These are phyloP conservation scores for Neurospora sp. DNA, from an alignment of 495 filamentous ascomycete species.

Conservation along the genomic window DNA sequence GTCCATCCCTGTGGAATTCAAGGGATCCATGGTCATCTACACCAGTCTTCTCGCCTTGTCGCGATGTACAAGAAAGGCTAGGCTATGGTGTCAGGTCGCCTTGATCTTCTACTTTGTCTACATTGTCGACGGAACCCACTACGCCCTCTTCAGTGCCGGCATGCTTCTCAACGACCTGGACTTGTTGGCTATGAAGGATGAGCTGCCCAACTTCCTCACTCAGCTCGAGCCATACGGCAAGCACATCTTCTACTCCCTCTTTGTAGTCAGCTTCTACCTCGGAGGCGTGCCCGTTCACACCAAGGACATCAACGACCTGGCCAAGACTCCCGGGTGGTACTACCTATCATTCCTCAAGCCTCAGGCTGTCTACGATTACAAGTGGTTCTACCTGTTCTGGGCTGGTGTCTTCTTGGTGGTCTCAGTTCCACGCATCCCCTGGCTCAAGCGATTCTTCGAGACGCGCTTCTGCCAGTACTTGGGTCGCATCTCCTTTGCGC, in stretches of 20 bases:
- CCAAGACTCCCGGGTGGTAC: conserved; percentile 34
- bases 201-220: conserved; percentile 29
- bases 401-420: conserved; percentile 47
- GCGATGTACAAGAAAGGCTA: conserved; percentile 17
- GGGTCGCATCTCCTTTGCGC: conserved; percentile 51
- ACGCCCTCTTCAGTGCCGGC: conserved; percentile 34
- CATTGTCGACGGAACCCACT: conserved; percentile 37
- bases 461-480: conserved; percentile 52
- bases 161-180: conserved; percentile 42
- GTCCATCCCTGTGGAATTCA: conserved; percentile 34
- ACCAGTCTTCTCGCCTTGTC: conserved; percentile 35
- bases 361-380: conserved; percentile 40
- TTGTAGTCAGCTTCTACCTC: conserved; percentile 31
- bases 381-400: conserved; percentile 39
- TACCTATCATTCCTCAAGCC: conserved; percentile 37
- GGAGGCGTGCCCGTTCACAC: conserved; percentile 38
- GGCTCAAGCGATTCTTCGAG: conserved; percentile 46
- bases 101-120: conserved; percentile 35
- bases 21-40: conserved; percentile 38
- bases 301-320: conserved; percentile 22
- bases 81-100: conserved; percentile 22
- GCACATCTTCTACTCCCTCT: conserved; percentile 34
- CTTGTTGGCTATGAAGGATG: conserved; percentile 28
- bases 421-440: conserved; percentile 32
- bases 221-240: conserved; percentile 30